Percentiles rank a stretch among this genome's conserved stretches.
Conservation (phyloP, 2,329 filamentous ascomycete species). For the Fusarium brevicatenulatum region DNA sequence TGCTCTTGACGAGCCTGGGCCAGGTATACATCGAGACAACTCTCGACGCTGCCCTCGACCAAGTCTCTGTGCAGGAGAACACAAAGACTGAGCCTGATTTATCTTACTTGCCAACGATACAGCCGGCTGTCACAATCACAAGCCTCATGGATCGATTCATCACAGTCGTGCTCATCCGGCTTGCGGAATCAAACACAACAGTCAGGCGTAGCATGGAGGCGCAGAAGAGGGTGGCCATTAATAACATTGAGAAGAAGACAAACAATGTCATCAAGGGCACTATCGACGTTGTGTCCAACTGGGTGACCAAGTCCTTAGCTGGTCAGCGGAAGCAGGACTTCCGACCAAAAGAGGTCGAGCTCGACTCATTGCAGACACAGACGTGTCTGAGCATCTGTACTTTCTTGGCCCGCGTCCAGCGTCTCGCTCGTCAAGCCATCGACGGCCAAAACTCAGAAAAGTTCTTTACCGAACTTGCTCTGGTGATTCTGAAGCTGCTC, state of each 20-base stretch:
- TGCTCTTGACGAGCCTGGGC: conserved; percentile 88
- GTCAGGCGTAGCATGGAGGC: conserved; percentile 91
- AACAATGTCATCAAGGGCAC: conserved; percentile 67
- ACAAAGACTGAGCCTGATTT: conserved; percentile 88
- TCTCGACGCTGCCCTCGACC: conserved; percentile 76
- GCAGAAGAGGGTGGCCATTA: conserved; percentile 76
- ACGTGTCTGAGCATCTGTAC: conserved; percentile 84
- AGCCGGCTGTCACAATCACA: conserved; percentile 85
- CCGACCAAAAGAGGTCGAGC: conserved; percentile 82
- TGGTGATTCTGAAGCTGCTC: conserved; percentile 79
- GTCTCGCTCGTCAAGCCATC: conserved; percentile 72
- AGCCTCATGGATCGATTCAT: conserved; percentile 95
- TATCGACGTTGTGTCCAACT: conserved; percentile 76
- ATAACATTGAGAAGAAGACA: conserved; percentile 86
- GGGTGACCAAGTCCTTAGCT: conserved; percentile 76
- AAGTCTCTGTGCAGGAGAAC: conserved; percentile 79
- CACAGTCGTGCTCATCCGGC: conserved; percentile 86
- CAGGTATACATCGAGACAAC: conserved; percentile 79
- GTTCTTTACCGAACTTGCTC: conserved; percentile 84
- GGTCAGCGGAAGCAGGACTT: conserved; percentile 91
- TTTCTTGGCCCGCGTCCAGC: conserved; percentile 78
- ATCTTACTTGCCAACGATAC: conserved; percentile 80
- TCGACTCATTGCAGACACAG: conserved; percentile 84
- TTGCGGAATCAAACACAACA: conserved; percentile 89
- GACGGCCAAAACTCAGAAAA: conserved; percentile 85